Evolutionary conservation across 208 protist genomes (phyloP).

Genomic region (Leishmania aethiopica): DNA sequence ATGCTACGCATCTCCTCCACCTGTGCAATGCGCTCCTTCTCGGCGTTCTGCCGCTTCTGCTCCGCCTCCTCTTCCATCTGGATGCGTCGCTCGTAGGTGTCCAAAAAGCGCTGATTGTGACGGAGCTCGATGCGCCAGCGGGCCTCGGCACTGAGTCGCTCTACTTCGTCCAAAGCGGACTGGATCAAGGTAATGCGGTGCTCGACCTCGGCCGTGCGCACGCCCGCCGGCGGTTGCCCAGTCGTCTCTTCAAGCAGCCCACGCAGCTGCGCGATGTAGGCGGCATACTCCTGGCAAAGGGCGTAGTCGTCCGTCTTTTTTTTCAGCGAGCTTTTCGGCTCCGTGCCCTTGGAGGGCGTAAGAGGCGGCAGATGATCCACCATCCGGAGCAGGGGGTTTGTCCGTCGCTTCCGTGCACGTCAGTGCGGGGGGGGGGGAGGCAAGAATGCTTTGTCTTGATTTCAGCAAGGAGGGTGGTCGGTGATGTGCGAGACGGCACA

Average conservation of each 20-base stretch:
- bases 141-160: conserved; percentile 40
- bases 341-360: not conserved
- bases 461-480: not conserved
- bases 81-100: conserved; percentile 44
- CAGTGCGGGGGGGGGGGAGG: not conserved
- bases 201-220: conserved; percentile 53
- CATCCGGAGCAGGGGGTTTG: not conserved
- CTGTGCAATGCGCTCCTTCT: conserved; percentile 51
- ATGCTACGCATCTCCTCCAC: conserved; percentile 49
- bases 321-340: not conserved
- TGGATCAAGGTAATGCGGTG: conserved; percentile 66
- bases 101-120: conserved; percentile 35
- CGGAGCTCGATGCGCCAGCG: conserved; percentile 38
- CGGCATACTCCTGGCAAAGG: conserved; percentile 41
- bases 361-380: conserved; percentile 4
- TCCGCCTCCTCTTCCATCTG: conserved; percentile 41
- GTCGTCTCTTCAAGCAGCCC: conserved; percentile 61
- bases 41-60: conserved; percentile 38
- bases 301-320: conserved; percentile 22
- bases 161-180: conserved; percentile 55
- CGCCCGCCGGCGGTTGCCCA: conserved; percentile 51
- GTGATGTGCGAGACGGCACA: no score
- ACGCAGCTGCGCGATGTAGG: conserved; percentile 63
- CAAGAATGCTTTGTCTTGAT: not conserved
- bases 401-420: not conserved